A percentile compares a stretch with the other conserved stretches of the same genome.
Evolutionary conservation across 2,329 filamentous ascomycete genomes (phyloP).

Genomic region (Hysterium pulicare): DNA sequence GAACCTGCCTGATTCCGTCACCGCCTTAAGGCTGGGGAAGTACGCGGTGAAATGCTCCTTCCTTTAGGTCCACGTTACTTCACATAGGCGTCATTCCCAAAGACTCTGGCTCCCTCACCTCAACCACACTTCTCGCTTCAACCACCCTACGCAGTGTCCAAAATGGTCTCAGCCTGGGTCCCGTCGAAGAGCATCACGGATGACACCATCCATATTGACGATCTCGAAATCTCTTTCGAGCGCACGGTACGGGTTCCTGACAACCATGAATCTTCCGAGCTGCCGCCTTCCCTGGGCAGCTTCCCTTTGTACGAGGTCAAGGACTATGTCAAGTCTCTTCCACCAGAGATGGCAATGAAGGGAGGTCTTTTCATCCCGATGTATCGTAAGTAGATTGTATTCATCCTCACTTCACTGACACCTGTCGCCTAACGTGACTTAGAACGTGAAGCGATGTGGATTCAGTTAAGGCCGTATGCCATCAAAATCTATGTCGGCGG

Average conservation of each 20-base stretch:
- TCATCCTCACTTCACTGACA: too few relatives aligned
- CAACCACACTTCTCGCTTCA: too few relatives aligned
- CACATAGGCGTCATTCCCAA: too few relatives aligned
- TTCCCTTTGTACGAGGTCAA: constrained; percentile 3
- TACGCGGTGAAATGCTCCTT: too few relatives aligned
- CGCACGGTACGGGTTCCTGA: constrained; percentile 1
- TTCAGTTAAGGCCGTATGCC: constrained; percentile 33
- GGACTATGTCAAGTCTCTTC: neutral
- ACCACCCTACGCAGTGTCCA: too few relatives aligned
- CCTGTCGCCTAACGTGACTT: too few relatives aligned
- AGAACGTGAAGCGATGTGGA: constrained; percentile 43
- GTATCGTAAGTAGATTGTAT: constrained; percentile 4
- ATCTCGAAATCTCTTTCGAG: constrained; percentile 3
- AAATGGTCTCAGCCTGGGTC: neutral
- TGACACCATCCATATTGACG: constrained; percentile 1
- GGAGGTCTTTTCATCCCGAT: constrained; percentile 1
- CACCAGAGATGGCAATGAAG: neutral
- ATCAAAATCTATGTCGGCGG: constrained; percentile 38
- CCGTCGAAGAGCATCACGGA: neutral
- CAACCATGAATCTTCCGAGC: neutral
- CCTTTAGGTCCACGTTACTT: too few relatives aligned
- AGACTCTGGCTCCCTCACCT: too few relatives aligned
- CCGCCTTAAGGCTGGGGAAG: too few relatives aligned
- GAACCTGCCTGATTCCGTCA: too few relatives aligned
- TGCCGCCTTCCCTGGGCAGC: neutral